A percentile compares a stretch with the other conserved stretches of the same genome.
Conservation (phyloP, 2,329 filamentous ascomycete species). For the Aspergillus sp. region DNA sequence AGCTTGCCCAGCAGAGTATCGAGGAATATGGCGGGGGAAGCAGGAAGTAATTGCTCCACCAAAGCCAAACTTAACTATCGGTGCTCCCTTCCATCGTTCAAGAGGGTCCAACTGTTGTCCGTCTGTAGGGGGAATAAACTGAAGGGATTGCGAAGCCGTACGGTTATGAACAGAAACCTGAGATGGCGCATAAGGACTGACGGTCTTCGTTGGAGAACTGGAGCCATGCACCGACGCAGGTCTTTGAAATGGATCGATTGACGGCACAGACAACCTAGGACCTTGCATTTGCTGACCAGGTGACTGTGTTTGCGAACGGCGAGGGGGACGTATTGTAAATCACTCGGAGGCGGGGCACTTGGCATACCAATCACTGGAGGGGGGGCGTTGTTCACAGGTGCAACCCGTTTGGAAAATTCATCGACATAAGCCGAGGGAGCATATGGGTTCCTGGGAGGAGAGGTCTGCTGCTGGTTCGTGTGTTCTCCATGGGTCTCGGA, state of each 20-base stretch:
- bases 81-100: conserved; percentile 84
- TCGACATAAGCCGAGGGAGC: conserved; percentile 27
- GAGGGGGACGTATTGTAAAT: conserved; percentile 34
- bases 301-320: conserved; percentile 55
- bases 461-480: conserved; percentile 13
- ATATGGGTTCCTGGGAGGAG: conserved; percentile 26
- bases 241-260: conserved; percentile 44
- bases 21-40: conserved; percentile 83
- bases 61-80: conserved; percentile 82
- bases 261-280: conserved; percentile 38
- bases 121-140: conserved; percentile 53
- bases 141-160: conserved; percentile 46
- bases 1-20: conserved; percentile 71
- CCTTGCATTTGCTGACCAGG: conserved; percentile 51
- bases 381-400: conserved; percentile 12
- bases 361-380: conserved; percentile 10
- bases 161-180: conserved; percentile 30
- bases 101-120: conserved; percentile 65
- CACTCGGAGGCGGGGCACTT: conserved; percentile 19
- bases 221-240: conserved; percentile 53
- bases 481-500: conserved; percentile 2
- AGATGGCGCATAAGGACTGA: conserved; percentile 30
- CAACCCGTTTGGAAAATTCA: conserved; percentile 26
- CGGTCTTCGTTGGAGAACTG: conserved; percentile 33
- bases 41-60: conserved; percentile 77